Percentiles rank a stretch among this genome's conserved stretches.
phyloP scores from a whole-genome alignment of 495 filamentous ascomycete species.

The Hypoxylon lienhwacheense region DNA sequence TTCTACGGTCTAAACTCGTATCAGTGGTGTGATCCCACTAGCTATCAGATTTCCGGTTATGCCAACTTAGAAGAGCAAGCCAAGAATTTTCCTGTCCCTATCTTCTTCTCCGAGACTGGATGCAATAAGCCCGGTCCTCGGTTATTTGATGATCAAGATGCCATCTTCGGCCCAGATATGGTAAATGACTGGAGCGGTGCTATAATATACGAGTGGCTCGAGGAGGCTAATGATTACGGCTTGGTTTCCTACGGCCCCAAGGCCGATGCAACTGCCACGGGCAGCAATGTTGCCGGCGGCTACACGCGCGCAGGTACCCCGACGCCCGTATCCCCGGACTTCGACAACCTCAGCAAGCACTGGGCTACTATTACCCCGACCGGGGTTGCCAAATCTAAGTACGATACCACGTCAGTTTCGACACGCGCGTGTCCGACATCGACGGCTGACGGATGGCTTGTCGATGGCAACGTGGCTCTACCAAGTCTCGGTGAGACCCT shows the following conservation, averaged over 20 bases:
- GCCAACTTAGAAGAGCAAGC: slow-evolving; percentile 58
- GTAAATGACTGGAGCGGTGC: slow-evolving; percentile 73
- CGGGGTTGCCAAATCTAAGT: slow-evolving; percentile 64
- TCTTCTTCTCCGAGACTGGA: slow-evolving; percentile 84
- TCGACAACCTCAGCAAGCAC: slow-evolving; percentile 70
- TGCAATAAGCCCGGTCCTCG: slow-evolving; percentile 70
- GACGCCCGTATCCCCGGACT: slow-evolving; percentile 73
- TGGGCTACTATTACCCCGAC: slow-evolving; percentile 75
- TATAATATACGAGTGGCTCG: slow-evolving; percentile 89
- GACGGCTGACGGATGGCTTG: slow-evolving; percentile 69
- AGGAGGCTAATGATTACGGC: slow-evolving; percentile 84
- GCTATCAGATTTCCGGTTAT: slow-evolving; percentile 71
- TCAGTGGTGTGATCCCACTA: slow-evolving; percentile 76
- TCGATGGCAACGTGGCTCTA: slow-evolving; percentile 66
- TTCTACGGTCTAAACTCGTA: slow-evolving; percentile 88
- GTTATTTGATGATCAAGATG: slow-evolving; percentile 72
- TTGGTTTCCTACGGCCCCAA: slow-evolving; percentile 74
- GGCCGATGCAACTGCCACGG: slow-evolving; percentile 50
- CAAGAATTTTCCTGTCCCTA: slow-evolving; percentile 65
- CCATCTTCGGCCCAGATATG: slow-evolving; percentile 78
- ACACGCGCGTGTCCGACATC: slow-evolving; percentile 72
- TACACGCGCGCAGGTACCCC: slow-evolving; percentile 73
- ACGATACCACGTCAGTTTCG: slow-evolving; percentile 59
- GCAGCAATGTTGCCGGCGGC: slow-evolving; percentile 61
- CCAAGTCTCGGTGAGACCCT: slow-evolving; percentile 66